Evolutionary conservation across 441 rosid species (phyloP).

Genomic region (Gossypium lobatum): DNA sequence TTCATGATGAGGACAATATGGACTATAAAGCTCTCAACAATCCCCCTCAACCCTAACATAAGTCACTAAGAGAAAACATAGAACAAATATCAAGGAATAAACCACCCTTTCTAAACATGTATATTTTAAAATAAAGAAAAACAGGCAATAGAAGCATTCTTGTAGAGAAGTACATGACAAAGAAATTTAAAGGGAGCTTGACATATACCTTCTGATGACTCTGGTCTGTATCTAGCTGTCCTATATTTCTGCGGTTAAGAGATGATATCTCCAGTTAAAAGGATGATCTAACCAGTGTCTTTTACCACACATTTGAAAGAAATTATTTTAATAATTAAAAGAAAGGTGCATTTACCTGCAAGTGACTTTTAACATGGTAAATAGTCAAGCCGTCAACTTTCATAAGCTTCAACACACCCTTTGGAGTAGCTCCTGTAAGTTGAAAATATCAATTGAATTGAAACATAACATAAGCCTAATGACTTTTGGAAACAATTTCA

Average conservation of each 20-base stretch:
- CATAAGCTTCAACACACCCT: conserved; percentile 88
- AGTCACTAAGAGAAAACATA: neutral
- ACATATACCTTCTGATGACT: conserved; percentile 60
- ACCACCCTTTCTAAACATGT: neutral
- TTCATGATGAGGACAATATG: neutral
- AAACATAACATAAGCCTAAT: conserved; percentile 12
- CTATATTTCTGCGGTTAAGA: conserved; percentile 72
- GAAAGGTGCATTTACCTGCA: conserved; percentile 49
- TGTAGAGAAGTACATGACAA: neutral
- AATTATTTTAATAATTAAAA: conserved; percentile 3
- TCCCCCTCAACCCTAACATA: neutral
- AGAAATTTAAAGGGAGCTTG: neutral
- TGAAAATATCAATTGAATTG: conserved; percentile 22
- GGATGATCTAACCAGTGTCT: conserved; percentile 8
- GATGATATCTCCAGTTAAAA: conserved; percentile 26
- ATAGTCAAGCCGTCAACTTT: conserved; percentile 85
- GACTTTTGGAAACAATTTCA: conserved; percentile 9
- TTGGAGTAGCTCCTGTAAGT: conserved; percentile 79
- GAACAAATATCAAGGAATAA: neutral
- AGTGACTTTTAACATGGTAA: conserved; percentile 92
- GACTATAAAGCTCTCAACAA: neutral
- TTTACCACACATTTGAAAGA: neutral
- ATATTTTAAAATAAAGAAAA: neutral
- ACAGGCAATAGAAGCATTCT: neutral
- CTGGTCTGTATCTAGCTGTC: conserved; percentile 81